Percentiles rank a stretch among this genome's conserved stretches.
Evolutionary conservation across 140 eudicot genomes (phyloP).

Genomic region (Bidens hawaiensis): DNA sequence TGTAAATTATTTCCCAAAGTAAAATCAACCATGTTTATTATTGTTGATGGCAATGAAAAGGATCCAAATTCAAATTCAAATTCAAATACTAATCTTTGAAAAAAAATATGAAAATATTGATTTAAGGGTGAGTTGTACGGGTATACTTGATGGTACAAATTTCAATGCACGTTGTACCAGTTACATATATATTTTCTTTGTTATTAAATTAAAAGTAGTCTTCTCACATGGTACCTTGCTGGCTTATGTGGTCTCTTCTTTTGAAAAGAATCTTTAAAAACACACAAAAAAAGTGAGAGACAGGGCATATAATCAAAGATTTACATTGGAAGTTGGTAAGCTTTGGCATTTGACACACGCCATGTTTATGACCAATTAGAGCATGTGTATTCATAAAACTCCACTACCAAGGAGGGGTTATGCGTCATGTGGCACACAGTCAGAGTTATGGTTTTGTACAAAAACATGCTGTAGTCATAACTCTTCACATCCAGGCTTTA

Average conservation of each 20-base stretch:
- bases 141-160: conserved; percentile 9
- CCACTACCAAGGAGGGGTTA: too few relatives aligned
- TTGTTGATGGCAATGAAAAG: background rate
- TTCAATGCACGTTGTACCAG: conserved; percentile 9
- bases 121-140: background rate
- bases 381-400: too few relatives aligned
- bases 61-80: background rate
- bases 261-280: conserved; percentile 26
- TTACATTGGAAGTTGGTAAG: conserved; percentile 36
- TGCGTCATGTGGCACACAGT: too few relatives aligned
- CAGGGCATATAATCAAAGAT: conserved; percentile 40
- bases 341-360: conserved; percentile 26
- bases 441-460: too few relatives aligned
- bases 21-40: too few relatives aligned
- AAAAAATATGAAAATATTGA: background rate
- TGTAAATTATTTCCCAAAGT: background rate
- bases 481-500: too few relatives aligned
- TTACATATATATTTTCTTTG: background rate
- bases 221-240: conserved; percentile 33
- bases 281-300: conserved; percentile 27
- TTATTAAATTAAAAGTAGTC: conserved; percentile 19
- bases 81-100: background rate
- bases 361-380: conserved; percentile 32
- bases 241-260: conserved; percentile 35
- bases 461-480: too few relatives aligned